These are phyloP conservation scores for Coniella lustricola DNA, from an alignment of 2,329 filamentous ascomycete species.

Conservation along the genomic window DNA sequence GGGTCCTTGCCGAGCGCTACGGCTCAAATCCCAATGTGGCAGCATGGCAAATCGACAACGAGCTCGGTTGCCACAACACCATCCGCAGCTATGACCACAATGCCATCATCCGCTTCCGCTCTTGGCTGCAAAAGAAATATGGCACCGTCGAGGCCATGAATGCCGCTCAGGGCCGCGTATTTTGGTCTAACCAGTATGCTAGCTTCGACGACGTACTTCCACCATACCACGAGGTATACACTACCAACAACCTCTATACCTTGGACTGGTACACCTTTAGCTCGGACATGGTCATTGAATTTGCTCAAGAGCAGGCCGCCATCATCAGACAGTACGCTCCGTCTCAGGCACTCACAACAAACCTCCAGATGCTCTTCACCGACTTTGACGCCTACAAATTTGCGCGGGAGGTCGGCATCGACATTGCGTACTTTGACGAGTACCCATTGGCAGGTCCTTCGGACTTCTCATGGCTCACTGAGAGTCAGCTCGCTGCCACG, in stretches of 20 bases:
- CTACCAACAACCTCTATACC: conserved; percentile 19
- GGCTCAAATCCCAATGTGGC: conserved; percentile 16
- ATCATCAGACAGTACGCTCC: conserved; percentile 18
- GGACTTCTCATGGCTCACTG: conserved; percentile 15
- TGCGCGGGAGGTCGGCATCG: conserved; percentile 18
- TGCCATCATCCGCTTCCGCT: conserved; percentile 18
- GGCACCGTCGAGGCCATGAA: conserved; percentile 19
- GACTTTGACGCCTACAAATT: conserved; percentile 21
- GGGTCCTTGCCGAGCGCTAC: conserved; percentile 19
- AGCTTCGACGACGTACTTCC: conserved; percentile 19
- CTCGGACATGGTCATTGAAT: conserved; percentile 21
- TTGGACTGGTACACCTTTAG: conserved; percentile 21
- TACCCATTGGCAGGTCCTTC: conserved; percentile 17
- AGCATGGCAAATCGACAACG: conserved; percentile 22
- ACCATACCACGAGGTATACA: conserved; percentile 20
- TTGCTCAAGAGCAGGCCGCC: conserved; percentile 19
- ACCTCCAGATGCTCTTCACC: conserved; percentile 18
- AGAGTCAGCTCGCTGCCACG: conserved; percentile 15
- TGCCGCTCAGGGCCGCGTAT: conserved; percentile 19
- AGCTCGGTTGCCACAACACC: conserved; percentile 20
- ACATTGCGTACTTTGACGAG: conserved; percentile 18
- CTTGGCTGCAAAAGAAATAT: conserved; percentile 20
- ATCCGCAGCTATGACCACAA: conserved; percentile 18
- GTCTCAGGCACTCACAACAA: conserved; percentile 18
- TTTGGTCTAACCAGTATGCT: conserved; percentile 20